Percentiles rank a stretch among this genome's conserved stretches.
These are phyloP conservation scores for Lepidium sativum DNA, from an alignment of 345 rosid species.

Conservation along the genomic window DNA sequence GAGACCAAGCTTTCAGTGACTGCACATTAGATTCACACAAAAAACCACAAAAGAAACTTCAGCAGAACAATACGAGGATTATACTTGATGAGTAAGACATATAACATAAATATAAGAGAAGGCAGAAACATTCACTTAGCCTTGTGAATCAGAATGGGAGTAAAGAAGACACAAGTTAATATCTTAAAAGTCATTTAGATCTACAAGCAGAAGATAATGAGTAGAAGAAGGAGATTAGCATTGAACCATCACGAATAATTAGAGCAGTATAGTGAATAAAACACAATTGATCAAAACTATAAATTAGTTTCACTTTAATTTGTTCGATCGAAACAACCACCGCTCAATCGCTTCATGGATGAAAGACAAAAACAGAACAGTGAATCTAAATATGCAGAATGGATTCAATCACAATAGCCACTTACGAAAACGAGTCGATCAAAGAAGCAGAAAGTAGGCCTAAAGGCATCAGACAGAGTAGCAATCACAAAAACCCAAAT, in stretches of 20 bases:
- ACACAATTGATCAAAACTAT: slow-evolving; percentile 6
- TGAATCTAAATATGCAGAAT: neutral
- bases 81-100: slow-evolving; percentile 5
- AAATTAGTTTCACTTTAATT: neutral
- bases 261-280: neutral
- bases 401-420: neutral
- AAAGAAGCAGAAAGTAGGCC: neutral
- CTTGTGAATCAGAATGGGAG: neutral
- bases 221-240: neutral
- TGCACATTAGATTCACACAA: slow-evolving; percentile 1
- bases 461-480: neutral
- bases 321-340: slow-evolving; percentile 8
- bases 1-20: neutral
- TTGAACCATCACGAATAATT: neutral
- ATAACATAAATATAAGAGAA: neutral
- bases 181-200: neutral
- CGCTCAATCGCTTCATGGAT: neutral
- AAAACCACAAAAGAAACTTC: neutral
- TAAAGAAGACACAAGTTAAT: neutral
- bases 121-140: neutral
- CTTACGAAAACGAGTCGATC: neutral
- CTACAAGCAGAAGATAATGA: neutral
- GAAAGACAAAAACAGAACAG: neutral
- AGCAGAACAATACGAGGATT: neutral
- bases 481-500: neutral